These are phyloP conservation scores for Truncatella angustata DNA, from an alignment of 2,329 filamentous ascomycete species.

Conservation along the genomic window DNA sequence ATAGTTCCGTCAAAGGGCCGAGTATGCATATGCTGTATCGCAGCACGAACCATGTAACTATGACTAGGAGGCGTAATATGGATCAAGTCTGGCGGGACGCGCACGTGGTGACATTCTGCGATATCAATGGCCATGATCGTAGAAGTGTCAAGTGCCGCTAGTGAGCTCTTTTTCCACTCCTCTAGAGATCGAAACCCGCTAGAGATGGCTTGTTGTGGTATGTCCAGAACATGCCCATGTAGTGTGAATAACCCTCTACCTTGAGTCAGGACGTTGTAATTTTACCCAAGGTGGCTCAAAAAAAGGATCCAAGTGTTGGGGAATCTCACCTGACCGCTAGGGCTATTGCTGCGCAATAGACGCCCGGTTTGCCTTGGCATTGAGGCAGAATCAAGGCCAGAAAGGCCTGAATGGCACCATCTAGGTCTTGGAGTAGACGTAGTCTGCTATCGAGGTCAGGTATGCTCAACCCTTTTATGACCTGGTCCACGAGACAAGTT, in stretches of 20 bases:
- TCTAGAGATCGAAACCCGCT: background rate
- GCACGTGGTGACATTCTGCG: background rate
- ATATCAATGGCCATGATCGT: conserved; percentile 8
- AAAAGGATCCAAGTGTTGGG: background rate
- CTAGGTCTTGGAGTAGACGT: background rate
- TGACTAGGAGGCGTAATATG: background rate
- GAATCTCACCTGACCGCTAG: conserved; percentile 7
- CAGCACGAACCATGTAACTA: background rate
- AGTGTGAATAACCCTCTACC: too few species aligned
- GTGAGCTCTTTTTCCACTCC: background rate
- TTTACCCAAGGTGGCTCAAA: background rate
- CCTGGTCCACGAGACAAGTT: conserved; percentile 21
- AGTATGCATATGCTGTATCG: background rate
- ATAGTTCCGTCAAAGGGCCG: background rate
- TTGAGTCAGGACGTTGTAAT: background rate
- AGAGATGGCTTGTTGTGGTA: background rate
- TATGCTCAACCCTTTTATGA: conserved; percentile 13
- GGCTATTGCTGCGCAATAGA: conserved; percentile 7
- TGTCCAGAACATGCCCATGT: background rate
- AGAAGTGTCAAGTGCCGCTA: conserved; percentile 2
- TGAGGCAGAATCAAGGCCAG: background rate
- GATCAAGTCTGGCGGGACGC: background rate
- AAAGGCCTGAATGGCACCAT: conserved; percentile 3
- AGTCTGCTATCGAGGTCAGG: background rate
- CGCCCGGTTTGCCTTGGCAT: background rate